Evolutionary conservation across 2,329 filamentous ascomycete genomes (phyloP), one percentile per base, ranked within the genome.

Genomic region (Colletotrichum chlorophyti): DNA sequence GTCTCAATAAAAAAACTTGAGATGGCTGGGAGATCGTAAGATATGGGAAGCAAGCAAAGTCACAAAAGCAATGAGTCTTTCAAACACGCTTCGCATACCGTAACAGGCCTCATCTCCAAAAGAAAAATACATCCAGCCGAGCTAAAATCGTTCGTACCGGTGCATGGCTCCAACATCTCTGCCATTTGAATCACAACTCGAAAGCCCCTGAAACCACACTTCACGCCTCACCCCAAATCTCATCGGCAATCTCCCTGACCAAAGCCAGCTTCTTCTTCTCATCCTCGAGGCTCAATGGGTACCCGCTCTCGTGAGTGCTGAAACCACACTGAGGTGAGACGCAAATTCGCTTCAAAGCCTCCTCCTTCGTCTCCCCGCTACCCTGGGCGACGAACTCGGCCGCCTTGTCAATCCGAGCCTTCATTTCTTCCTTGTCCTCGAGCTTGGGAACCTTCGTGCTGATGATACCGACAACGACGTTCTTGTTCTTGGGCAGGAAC

Each of bases 291-390:
- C 80, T 83, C 51, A 93, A 78, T 12, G 85, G 82, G 68, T 93
- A 92, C 0, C 90, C 90, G 66, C 83, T 86, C 64, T 88, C 85
- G 69, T 93, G 90, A 31, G 86, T 91, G 31, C 89, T 90, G 71
- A 90, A 90, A 6, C 87, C 88, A 69, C 88, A 91, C 75, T 91
- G 89, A 0, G 89, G 88, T 68, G 85, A 89, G 15, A 91, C 82
- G 52, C 82, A 81, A 43, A 93, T 76, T 64, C 87, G 83, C 72
- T 88, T 82, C 11, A 93, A 76, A 0, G 89, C 89, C 70, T 91
- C 83, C 69, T 91, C 83, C 41, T 79, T 78, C 2, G 78, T 83
- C 74, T 89, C 79, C 9, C 83, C 83, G 50, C 81, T 86, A 0
- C 89, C 90, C 72, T 88, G 80, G 0, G 89, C 88, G 23, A 93